Base-by-base conservation (phyloP, 2,329 filamentous ascomycete genomes). In the Aquanectria penicillioides region DNA sequence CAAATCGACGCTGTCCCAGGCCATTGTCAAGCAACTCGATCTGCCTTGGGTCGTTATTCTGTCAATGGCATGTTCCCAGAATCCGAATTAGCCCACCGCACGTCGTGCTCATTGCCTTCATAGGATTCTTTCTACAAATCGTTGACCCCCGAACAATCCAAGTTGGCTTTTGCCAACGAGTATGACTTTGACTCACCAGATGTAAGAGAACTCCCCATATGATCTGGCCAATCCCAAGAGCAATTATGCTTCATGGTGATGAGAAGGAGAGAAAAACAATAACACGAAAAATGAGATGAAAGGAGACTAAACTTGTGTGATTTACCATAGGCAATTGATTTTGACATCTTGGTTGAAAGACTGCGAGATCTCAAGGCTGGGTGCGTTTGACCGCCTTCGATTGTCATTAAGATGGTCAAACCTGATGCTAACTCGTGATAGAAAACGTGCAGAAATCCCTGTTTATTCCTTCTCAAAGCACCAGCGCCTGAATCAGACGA, bases 61-160 rank as follows among this genome's bases (percentile, higher is more conserved):
- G 69, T 97, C 94, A 36, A 98, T 99, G 90, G 93, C 94, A 83
- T 72, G 80, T 72, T 46, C n/a, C 26, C 46, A 31, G n/a, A n/a
- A 38, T 40, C 13, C 37, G 38, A 20, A 23, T 25, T 26, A 18
- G 6, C 9, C 46, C n/a, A n/a, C 13, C 26, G 13, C 48, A 6
- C 10, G 7, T n/a, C 26, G 4, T 60, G 43, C 71, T 74, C 58
- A 74, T 65, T 26, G 17, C 61, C 49, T 47, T 36, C 53, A n/a
- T 64, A 97, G 93, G 95, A 99, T 77, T 97, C 94, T 11, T 99
- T 97, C 77, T 99, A 99, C 80, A 98, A 97, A 78, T 90, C 89
- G 15, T 80, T 99, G 67, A 90, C 87, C 15, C 83, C 88, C 3
- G 93, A 94, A 71, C 83, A 95, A 72, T 94, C 92, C 49, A 86